phyloP scores from a whole-genome alignment of 257 asterid genomes.

The Rauvolfia tetraphylla region DNA sequence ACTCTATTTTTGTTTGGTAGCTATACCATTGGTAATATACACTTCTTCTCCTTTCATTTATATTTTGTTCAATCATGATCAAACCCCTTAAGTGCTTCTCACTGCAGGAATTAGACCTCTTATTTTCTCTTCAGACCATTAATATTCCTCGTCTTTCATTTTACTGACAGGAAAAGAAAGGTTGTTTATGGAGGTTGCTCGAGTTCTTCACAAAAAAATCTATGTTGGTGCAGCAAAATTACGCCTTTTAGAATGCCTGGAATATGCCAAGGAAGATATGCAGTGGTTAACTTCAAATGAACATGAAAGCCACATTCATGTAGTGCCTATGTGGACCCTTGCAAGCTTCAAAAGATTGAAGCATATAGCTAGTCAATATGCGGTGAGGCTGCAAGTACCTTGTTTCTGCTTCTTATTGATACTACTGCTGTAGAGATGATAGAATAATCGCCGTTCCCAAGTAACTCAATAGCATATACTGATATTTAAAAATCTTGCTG shows the following conservation, averaged over 20 bases:
- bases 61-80: neutral
- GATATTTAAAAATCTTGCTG: neutral
- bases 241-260: conserved; percentile 77
- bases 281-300: conserved; percentile 80
- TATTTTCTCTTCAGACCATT: neutral
- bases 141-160: conserved; percentile 4
- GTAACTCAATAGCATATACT: neutral
- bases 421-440: too few relatives aligned
- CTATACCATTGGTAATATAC: conserved; percentile 78
- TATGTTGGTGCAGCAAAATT: conserved; percentile 74
- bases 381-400: conserved; percentile 38
- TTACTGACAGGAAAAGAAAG: conserved; percentile 74
- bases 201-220: conserved; percentile 73
- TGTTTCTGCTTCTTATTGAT: neutral
- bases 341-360: conserved; percentile 84
- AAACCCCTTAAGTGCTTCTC: neutral
- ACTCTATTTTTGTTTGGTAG: conserved; percentile 92
- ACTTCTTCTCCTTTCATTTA: neutral
- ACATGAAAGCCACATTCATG: conserved; percentile 88
- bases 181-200: conserved; percentile 81
- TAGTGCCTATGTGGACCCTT: conserved; percentile 91
- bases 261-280: conserved; percentile 61
- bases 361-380: conserved; percentile 64
- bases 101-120: neutral
- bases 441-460: neutral